Evolutionary conservation across 805 yeast genomes (phyloP).

Genomic region (Zygotorulaspora florentina): DNA sequence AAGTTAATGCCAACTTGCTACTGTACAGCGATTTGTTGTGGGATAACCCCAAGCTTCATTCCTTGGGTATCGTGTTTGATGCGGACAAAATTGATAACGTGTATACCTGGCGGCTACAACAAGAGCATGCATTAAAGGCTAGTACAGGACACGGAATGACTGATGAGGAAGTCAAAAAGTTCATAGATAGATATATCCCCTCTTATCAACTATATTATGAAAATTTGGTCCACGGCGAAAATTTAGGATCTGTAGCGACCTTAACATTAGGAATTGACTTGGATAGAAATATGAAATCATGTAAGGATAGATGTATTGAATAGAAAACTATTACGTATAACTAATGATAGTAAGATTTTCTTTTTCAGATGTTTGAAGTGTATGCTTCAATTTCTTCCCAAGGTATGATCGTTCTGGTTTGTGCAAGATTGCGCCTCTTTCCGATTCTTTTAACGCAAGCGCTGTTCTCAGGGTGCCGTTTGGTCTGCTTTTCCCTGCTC

Average conservation of each 20-base stretch:
- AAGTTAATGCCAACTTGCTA: conserved; percentile 50
- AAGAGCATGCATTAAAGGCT: conserved; percentile 33
- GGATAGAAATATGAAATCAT: conserved; percentile 22
- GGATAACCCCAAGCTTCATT: conserved; percentile 50
- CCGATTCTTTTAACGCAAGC: conserved; percentile 3
- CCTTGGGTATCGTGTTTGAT: conserved; percentile 56
- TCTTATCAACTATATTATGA: conserved; percentile 67
- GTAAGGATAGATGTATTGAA: conserved; percentile 13
- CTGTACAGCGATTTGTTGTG: conserved; percentile 44
- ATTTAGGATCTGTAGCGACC: conserved; percentile 28
- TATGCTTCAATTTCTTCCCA: conserved; percentile 28
- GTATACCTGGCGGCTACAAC: conserved; percentile 73
- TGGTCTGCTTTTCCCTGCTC: conserved; percentile 3
- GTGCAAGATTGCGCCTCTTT: conserved; percentile 9
- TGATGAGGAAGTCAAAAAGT: conserved; percentile 58
- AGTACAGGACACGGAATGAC: conserved; percentile 73
- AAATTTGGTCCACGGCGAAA: conserved; percentile 36
- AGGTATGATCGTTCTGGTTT: conserved; percentile 27
- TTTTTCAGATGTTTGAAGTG: conserved; percentile 7
- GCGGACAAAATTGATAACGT: conserved; percentile 61
- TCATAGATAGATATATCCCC: conserved; percentile 85
- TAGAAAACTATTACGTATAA: conserved; percentile 1
- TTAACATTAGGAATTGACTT: conserved; percentile 31
- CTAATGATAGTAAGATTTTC: background rate
- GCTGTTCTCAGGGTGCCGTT: background rate